Percentiles rank a stretch among this genome's conserved stretches.
phyloP scores from a whole-genome alignment of 768 basidiomycete species.

The Phylloporus rhodoxanthus region DNA sequence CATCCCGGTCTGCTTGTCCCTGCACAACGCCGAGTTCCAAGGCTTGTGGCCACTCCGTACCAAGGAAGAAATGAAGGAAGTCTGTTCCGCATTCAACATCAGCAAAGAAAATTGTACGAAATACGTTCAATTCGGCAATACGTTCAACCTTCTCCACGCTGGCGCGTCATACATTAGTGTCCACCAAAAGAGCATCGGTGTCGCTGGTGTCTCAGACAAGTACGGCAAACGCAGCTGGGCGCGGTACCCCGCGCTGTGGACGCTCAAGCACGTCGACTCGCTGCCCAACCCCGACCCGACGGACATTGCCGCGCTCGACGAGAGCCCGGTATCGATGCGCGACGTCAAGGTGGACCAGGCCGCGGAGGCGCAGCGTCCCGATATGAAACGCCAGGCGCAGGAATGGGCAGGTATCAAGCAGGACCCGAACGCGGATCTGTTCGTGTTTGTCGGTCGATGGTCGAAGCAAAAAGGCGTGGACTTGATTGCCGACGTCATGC shows the following conservation, averaged over 20 bases:
- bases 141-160: conserved; percentile 92
- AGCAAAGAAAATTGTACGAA: conserved; percentile 94
- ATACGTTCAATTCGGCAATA: conserved; percentile 97
- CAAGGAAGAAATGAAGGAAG: conserved; percentile 98
- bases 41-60: conserved; percentile 94
- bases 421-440: conserved; percentile 82
- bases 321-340: conserved; percentile 61
- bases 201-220: conserved; percentile 96
- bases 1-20: conserved; percentile 81
- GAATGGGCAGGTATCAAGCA: conserved; percentile 94
- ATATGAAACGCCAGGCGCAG: conserved; percentile 85
- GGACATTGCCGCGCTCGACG: conserved; percentile 90
- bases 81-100: conserved; percentile 96
- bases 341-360: conserved; percentile 72
- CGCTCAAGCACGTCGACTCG: conserved; percentile 91
- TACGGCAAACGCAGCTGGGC: conserved; percentile 97
- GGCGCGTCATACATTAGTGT: conserved; percentile 88
- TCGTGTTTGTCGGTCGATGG: conserved; percentile 97
- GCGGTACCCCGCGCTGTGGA: conserved; percentile 94
- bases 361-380: conserved; percentile 87
- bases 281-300: conserved; percentile 92
- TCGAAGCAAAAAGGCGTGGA: conserved; percentile 99
- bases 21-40: conserved; percentile 97
- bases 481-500: conserved; percentile 94
- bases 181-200: conserved; percentile 90